Evolutionary conservation across 2,329 filamentous ascomycete genomes (phyloP).

Genomic region (Huntiella savannae): DNA sequence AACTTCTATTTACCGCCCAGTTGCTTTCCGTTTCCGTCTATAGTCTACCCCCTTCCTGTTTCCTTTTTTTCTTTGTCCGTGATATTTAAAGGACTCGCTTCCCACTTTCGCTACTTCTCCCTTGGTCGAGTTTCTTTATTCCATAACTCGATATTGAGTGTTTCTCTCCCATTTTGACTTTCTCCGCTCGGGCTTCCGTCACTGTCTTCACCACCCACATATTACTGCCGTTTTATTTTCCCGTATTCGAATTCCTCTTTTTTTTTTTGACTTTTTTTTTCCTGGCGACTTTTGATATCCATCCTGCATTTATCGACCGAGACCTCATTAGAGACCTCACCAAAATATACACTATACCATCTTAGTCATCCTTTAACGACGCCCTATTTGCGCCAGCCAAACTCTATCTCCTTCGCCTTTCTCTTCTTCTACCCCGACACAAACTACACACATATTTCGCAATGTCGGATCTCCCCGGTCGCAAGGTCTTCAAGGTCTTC

Average conservation of each 20-base stretch:
- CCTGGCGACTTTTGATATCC: not conserved
- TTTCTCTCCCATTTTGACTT: too few relatives aligned
- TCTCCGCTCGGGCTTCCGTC: too few relatives aligned
- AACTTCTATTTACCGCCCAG: too few relatives aligned
- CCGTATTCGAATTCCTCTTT: not conserved
- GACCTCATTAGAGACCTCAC: too few relatives aligned
- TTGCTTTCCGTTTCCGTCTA: not conserved
- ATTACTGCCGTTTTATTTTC: not conserved
- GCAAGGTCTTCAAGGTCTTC: conserved; percentile 98
- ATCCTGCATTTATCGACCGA: not conserved
- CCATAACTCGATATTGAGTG: too few relatives aligned
- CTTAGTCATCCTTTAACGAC: not conserved
- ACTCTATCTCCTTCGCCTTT: not conserved
- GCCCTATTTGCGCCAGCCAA: not conserved
- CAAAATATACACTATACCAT: too few relatives aligned
- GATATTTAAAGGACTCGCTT: too few relatives aligned
- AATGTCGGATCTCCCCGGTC: conserved; percentile 28
- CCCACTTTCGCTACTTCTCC: too few relatives aligned
- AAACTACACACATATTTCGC: conserved; percentile 11
- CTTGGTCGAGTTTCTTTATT: too few relatives aligned
- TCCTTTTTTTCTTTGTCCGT: not conserved
- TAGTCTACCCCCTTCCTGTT: not conserved
- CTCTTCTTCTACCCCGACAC: not conserved
- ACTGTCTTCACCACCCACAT: not conserved
- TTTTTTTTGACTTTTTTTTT: not conserved